A percentile compares a stretch with the other conserved stretches of the same genome.
Conservation (phyloP, 257 asterid species). For the Verbascum thapsus region DNA sequence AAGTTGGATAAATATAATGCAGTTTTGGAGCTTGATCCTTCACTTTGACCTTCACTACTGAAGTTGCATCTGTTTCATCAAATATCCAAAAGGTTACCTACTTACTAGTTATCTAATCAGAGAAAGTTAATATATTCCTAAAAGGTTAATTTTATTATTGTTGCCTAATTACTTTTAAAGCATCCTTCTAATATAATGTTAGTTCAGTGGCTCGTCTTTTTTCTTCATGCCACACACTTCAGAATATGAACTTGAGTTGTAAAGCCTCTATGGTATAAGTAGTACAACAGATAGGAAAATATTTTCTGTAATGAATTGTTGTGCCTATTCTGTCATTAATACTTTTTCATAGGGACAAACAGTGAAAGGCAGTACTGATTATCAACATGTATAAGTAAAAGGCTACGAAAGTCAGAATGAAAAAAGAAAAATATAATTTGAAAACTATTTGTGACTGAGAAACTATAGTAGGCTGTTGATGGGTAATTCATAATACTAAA, state of each 20-base stretch:
- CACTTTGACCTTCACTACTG: slow-evolving; percentile 61
- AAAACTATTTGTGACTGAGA: not conserved
- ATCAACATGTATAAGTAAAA: not conserved
- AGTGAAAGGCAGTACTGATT: not conserved
- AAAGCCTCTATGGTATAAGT: not conserved
- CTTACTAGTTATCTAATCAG: not conserved
- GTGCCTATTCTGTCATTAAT: not conserved
- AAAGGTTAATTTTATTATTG: not conserved
- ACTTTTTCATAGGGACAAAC: not conserved
- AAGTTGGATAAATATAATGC: slow-evolving; percentile 69
- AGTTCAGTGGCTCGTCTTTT: not conserved
- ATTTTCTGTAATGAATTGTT: not conserved
- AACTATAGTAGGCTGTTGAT: too few relatives aligned
- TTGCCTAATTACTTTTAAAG: not conserved
- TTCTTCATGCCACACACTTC: not conserved
- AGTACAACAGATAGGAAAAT: not conserved
- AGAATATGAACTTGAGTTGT: not conserved
- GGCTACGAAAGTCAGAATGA: not conserved
- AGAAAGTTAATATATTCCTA: not conserved
- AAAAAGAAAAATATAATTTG: not conserved
- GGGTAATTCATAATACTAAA: not conserved
- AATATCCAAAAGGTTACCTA: slow-evolving; percentile 13
- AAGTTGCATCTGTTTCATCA: slow-evolving; percentile 58
- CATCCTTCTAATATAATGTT: not conserved
- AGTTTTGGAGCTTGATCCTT: slow-evolving; percentile 75